Conservation (phyloP, 2,329 filamentous ascomycete species). For the Triangularia verruculosa region DNA sequence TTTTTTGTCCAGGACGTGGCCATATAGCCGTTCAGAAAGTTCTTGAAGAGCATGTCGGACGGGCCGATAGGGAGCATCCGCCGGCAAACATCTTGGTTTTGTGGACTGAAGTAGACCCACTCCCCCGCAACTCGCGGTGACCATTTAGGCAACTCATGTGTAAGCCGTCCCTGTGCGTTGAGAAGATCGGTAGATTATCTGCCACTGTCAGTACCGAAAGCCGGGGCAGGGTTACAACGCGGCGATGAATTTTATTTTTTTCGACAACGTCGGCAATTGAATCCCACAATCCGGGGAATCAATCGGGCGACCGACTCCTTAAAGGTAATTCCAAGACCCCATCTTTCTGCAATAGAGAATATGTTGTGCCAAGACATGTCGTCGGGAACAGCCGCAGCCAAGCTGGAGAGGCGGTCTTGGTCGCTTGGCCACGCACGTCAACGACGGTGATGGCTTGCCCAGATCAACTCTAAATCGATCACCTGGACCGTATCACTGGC, state of each 20-base stretch:
- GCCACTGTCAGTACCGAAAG: neutral
- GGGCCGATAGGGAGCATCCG: neutral
- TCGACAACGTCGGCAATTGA: neutral
- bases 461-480: neutral
- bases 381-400: conserved; percentile 10
- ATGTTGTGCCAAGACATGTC: conserved; percentile 5
- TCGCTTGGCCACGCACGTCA: neutral
- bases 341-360: neutral
- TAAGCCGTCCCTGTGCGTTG: neutral
- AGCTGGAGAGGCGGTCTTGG: neutral
- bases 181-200: neutral
- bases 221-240: neutral
- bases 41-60: neutral
- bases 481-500: neutral
- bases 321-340: neutral
- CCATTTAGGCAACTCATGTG: neutral
- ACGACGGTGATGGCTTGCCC: neutral
- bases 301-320: neutral
- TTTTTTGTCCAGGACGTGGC: too few relatives aligned
- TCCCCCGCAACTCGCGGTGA: neutral
- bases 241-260: neutral
- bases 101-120: neutral
- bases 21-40: neutral
- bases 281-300: neutral
- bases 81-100: neutral